Percentiles rank a stretch among this genome's conserved stretches.
phyloP scores from a whole-genome alignment of 179 eudicot species.

The Corrigiola litoralis region DNA sequence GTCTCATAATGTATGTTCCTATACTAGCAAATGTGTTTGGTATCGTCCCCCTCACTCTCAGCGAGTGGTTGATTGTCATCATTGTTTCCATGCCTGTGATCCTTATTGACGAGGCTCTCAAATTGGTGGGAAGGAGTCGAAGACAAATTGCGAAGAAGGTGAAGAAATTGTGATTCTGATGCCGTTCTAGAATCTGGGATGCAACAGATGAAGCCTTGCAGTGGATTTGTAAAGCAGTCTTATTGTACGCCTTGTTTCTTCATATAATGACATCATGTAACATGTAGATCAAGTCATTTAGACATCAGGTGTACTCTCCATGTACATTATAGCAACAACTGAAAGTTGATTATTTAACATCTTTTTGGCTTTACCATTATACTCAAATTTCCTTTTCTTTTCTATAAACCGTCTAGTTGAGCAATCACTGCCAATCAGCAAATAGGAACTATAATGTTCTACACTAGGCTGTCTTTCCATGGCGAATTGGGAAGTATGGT shows the following conservation, averaged over 20 bases:
- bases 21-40: constrained; percentile 69
- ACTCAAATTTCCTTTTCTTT: background rate
- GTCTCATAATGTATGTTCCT: constrained; percentile 76
- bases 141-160: constrained; percentile 26
- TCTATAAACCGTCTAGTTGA: no score
- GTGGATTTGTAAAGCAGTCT: background rate
- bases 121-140: constrained; percentile 45
- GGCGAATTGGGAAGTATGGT: no score
- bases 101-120: constrained; percentile 65
- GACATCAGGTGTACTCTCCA: constrained; percentile 9
- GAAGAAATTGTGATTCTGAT: constrained; percentile 15
- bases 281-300: constrained; percentile 3
- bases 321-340: constrained; percentile 19
- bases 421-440: no score
- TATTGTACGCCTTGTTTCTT: no score
- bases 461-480: no score
- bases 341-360: background rate
- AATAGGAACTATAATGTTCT: no score
- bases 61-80: constrained; percentile 77
- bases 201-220: background rate
- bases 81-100: constrained; percentile 65
- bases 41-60: constrained; percentile 54
- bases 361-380: background rate
- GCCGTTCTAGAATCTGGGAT: background rate
- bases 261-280: constrained; percentile 1